Conservation (phyloP, 1,139 yeast genomes). For the Nadsonia commutata region DNA sequence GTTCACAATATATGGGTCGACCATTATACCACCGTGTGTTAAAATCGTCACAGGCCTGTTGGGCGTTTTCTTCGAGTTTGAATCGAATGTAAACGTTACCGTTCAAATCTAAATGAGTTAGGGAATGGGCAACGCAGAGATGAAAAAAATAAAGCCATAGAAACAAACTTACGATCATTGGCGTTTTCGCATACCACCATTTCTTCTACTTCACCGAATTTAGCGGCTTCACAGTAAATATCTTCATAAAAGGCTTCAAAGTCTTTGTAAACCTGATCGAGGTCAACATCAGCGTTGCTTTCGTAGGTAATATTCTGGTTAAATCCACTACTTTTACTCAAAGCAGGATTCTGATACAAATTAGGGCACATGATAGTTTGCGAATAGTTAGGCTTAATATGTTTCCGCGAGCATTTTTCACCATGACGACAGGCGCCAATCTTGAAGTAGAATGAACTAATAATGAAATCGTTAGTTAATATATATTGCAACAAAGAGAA, state of each 20-base stretch:
- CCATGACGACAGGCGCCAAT: slow-evolving; percentile 95
- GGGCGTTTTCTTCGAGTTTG: slow-evolving; percentile 41
- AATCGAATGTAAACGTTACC: slow-evolving; percentile 76
- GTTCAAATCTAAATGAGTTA: slow-evolving; percentile 36
- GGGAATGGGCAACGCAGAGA: background rate
- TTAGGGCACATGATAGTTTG: slow-evolving; percentile 54
- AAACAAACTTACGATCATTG: slow-evolving; percentile 34
- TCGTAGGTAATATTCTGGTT: slow-evolving; percentile 15
- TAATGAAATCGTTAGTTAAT: slow-evolving; percentile 1
- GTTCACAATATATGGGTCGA: slow-evolving; percentile 67
- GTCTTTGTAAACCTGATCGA: slow-evolving; percentile 17
- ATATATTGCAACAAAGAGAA: too few species aligned
- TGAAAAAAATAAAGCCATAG: background rate
- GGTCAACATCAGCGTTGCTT: slow-evolving; percentile 30
- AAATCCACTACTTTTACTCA: slow-evolving; percentile 11
- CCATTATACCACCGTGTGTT: slow-evolving; percentile 74
- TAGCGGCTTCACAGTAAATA: slow-evolving; percentile 51
- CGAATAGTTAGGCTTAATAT: slow-evolving; percentile 54
- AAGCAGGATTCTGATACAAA: slow-evolving; percentile 51
- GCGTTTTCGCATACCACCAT: slow-evolving; percentile 72
- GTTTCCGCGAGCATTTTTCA: slow-evolving; percentile 69
- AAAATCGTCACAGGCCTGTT: slow-evolving; percentile 41
- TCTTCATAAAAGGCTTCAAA: slow-evolving; percentile 65
- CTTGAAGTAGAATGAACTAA: slow-evolving; percentile 49
- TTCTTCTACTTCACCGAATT: slow-evolving; percentile 43